Evolutionary conservation across 805 yeast species (phyloP), one percentile per base, ranked within the genome.

Genomic region (Zygotorulaspora florentina): DNA sequence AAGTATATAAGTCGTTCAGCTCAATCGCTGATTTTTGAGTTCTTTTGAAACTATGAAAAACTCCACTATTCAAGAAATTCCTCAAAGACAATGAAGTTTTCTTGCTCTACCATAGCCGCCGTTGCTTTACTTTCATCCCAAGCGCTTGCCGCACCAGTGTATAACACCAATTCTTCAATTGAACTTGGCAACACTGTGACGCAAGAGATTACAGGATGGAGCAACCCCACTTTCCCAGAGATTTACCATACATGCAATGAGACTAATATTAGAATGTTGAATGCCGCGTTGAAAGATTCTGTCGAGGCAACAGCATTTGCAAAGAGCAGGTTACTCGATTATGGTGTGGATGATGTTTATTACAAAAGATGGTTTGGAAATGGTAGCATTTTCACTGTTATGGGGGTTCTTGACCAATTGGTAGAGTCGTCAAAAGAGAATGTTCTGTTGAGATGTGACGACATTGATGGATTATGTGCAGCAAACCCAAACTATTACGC

Each of bases 391-490:
- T 66, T 62, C 27, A 65, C 64, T 33, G 73, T 70, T 12, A 46
- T 68, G 38, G 74, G 75, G 26, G 53, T 61, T 46, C 59, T 56
- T 36, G 70, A 66, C n/a, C 56, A 55, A 34, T 39, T 69, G 29
- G 58, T 64, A n/a, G 58, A 61, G 36, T 64, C 65, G 28, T 59
- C 66, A 20, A 69, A 70, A 45, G 57, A 58, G 16, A 65, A 64
- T 31, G 55, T 62, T 16, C 40, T 68, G 11, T 64, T 66, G 53
- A 58, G 74, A 39, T 71, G 74, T 61, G 75, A 70, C 48, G 70
- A 70, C 46, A 51, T 59, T 12, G 73, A 70, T 48, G 69, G 68
- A 4, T 53, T 58, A 42, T 71, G 74, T 56, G 53, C 53, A 20
- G 50, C 43, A 5, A 46, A 61, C 20, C 52, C 57, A 17, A 62